These are phyloP conservation scores for Pseudevernia furfuracea DNA, from an alignment of 495 filamentous ascomycete species.

Conservation along the genomic window DNA sequence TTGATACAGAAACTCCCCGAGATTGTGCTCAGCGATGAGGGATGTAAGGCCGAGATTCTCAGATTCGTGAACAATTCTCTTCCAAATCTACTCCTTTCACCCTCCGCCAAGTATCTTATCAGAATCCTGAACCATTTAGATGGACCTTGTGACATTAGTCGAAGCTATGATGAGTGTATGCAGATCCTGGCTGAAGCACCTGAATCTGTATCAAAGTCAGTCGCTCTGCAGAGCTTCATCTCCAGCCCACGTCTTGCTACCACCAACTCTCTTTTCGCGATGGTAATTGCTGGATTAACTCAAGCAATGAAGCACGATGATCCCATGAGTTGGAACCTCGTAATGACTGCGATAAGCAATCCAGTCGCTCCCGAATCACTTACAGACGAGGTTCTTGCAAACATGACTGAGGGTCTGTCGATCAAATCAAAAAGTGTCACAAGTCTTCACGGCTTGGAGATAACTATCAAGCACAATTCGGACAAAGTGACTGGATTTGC, in stretches of 20 bases:
- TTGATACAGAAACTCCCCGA: slow-evolving; percentile 39
- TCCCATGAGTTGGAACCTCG: slow-evolving; percentile 27
- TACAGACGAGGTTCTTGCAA: slow-evolving; percentile 37
- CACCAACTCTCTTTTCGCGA: slow-evolving; percentile 8
- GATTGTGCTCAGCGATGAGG: slow-evolving; percentile 23
- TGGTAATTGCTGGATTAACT: slow-evolving; percentile 22
- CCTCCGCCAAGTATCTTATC: slow-evolving; percentile 44
- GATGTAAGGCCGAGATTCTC: slow-evolving; percentile 27
- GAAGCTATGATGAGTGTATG: slow-evolving; percentile 27
- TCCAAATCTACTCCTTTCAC: slow-evolving; percentile 46
- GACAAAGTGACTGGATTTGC: slow-evolving; percentile 29
- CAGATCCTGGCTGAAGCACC: slow-evolving; percentile 25
- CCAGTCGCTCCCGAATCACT: slow-evolving; percentile 37
- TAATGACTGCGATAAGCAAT: slow-evolving; percentile 42
- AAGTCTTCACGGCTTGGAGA: slow-evolving; percentile 33
- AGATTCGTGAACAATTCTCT: slow-evolving; percentile 42
- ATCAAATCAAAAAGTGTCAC: slow-evolving; percentile 24
- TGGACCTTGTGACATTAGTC: slow-evolving; percentile 22
- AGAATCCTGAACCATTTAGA: slow-evolving; percentile 27
- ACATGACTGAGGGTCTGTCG: slow-evolving; percentile 32
- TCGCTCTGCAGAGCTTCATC: slow-evolving; percentile 30
- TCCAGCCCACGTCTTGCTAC: slow-evolving; percentile 24
- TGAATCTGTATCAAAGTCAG: slow-evolving; percentile 27
- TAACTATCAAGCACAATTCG: slow-evolving; percentile 27
- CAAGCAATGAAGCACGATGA: slow-evolving; percentile 25